Evolutionary conservation across 768 basidiomycete genomes (phyloP).

Genomic region (Suillus subluteus): DNA sequence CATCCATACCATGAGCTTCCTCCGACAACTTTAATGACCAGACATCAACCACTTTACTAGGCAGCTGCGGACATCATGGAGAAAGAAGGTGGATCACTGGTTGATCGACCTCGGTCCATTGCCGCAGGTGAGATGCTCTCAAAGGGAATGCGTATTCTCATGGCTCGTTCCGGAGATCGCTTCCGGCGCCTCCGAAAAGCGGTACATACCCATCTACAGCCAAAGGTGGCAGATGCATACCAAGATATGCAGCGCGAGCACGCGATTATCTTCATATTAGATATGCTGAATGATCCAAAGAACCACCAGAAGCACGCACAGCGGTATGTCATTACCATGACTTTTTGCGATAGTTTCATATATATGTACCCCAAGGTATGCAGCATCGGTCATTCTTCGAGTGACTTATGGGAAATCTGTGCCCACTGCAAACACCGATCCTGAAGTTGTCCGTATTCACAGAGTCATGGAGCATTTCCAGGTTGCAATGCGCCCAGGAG

Average conservation of each 20-base stretch:
- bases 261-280: slow-evolving; percentile 12
- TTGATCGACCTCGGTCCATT: not conserved
- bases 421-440: not conserved
- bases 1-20: slow-evolving; percentile 20
- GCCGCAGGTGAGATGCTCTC: not conserved
- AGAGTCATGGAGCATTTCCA: not conserved
- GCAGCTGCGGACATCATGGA: slow-evolving; percentile 2
- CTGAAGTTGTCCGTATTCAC: not conserved
- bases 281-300: slow-evolving; percentile 24
- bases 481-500: not conserved
- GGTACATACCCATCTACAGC: not conserved
- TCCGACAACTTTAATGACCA: not conserved
- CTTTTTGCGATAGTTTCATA: not conserved
- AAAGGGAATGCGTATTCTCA: slow-evolving; percentile 1
- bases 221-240: not conserved
- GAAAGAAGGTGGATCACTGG: not conserved
- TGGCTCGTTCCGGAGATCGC: slow-evolving; percentile 4
- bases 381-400: not conserved
- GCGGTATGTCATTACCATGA: slow-evolving; percentile 13
- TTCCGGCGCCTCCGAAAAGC: slow-evolving; percentile 2
- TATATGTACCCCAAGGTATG: not conserved
- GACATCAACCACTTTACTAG: not conserved
- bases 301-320: slow-evolving; percentile 16
- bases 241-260: not conserved
- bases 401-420: slow-evolving; percentile 2